phyloP scores from a whole-genome alignment of 768 basidiomycete genomes.

The Hortiboletus flavorubellus region DNA sequence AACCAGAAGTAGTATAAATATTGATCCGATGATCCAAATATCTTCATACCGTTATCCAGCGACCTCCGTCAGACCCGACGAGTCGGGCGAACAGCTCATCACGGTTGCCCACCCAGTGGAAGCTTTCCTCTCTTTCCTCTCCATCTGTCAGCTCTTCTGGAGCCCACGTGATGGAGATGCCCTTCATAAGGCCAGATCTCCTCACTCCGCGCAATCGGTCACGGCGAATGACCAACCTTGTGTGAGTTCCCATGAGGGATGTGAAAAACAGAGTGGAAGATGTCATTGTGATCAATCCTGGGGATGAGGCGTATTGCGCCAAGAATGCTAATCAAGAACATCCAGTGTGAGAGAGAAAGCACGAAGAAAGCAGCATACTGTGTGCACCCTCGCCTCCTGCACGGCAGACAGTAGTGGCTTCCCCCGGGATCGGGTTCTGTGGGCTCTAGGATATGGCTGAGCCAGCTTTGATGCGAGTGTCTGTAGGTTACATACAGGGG shows the following conservation, averaged over 20 bases:
- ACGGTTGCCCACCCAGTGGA: slow-evolving; percentile 56
- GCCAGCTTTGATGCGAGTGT: slow-evolving; percentile 8
- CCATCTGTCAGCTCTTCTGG: slow-evolving; percentile 24
- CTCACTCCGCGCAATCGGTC: slow-evolving; percentile 51
- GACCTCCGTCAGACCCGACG: slow-evolving; percentile 46
- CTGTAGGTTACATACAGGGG: slow-evolving; percentile 31
- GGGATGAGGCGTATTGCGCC: slow-evolving; percentile 51
- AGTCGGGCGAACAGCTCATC: slow-evolving; percentile 68
- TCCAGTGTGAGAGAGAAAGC: background rate
- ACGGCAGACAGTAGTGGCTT: background rate
- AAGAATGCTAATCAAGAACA: slow-evolving; percentile 47
- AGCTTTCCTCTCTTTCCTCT: slow-evolving; percentile 48
- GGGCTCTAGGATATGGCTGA: slow-evolving; percentile 9
- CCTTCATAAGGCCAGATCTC: slow-evolving; percentile 53
- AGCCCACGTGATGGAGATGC: slow-evolving; percentile 47
- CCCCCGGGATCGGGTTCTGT: background rate
- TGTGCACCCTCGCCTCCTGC: slow-evolving; percentile 25
- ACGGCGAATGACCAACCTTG: slow-evolving; percentile 47
- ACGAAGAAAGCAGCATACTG: slow-evolving; percentile 28
- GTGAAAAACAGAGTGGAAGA: slow-evolving; percentile 50
- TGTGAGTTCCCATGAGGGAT: slow-evolving; percentile 42
- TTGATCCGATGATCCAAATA: background rate
- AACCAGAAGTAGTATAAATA: slow-evolving; percentile 9
- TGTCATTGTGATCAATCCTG: slow-evolving; percentile 61
- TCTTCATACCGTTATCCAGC: slow-evolving; percentile 47